Base-by-base conservation (phyloP, 495 filamentous ascomycete genomes). In the Hypomontagnella submonticulosa region DNA sequence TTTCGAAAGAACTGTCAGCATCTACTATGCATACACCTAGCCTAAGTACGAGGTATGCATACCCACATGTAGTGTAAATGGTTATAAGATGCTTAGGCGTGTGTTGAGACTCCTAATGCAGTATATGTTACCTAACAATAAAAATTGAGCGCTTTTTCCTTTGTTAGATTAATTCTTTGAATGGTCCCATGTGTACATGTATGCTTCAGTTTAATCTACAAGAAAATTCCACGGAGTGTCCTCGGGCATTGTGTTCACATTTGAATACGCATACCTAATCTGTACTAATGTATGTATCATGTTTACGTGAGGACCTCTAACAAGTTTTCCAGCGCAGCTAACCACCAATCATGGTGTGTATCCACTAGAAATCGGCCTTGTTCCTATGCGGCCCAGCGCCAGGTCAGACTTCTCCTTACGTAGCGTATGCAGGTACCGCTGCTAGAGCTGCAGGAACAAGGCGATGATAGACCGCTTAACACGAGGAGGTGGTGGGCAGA, bases 351-450 rank as follows among this genome's bases (percentile, higher is more conserved):
- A 59, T 32, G 43, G 27, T 19, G 12, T 32, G 33, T 19, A 48
- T 15, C 44, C 55, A 51, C 41, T 30, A 19, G 32, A 20, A 13
- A 20, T 34, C 30, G 41, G 41, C 16, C 36, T 62, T 27, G 23
- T 27, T 9, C 18, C 13, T 41, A 9, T 42, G 10, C 19, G 56
- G 43, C 9, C 41, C n/a, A 13, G 30, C 23, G 42, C 53, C 36
- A 63, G 47, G 46, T 42, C 64, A 48, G 40, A 57, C 64, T 43
- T 55, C 33, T 61, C 42, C 50, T 69, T 51, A 63, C 61, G 47
- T 64, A 69, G 61, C 61, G n/a, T 40, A 69, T 69, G 66, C 66
- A 69, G 66, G 66, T 69, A 65, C 66, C 23, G 10, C 37, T 34
- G 38, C 44, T 33, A 53, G 37, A 57, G 56, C 66, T 69, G 66